phyloP scores from a whole-genome alignment of 768 basidiomycete genomes.

The Mycena rebaudengoi region DNA sequence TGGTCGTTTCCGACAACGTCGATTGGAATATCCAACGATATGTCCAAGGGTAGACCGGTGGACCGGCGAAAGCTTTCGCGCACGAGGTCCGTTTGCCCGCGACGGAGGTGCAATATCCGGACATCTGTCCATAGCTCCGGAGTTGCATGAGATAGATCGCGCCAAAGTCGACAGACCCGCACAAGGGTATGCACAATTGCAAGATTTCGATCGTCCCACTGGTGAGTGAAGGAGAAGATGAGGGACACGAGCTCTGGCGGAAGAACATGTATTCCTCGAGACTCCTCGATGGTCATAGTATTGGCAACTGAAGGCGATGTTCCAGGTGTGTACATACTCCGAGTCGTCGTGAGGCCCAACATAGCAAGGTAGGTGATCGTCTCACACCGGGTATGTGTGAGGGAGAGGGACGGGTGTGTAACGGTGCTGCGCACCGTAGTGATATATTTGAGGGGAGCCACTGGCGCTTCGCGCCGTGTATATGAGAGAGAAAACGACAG shows the following conservation, averaged over 20 bases:
- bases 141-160: not conserved
- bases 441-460: no score
- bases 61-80: slow-evolving; percentile 5
- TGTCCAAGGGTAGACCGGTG: not conserved
- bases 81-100: not conserved
- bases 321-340: no score
- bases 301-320: no score
- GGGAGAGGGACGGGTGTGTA: no score
- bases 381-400: no score
- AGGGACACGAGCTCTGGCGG: slow-evolving; percentile 5
- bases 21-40: not conserved
- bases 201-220: not conserved
- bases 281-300: no score
- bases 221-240: slow-evolving; percentile 4
- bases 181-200: not conserved
- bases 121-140: slow-evolving; percentile 15
- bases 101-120: slow-evolving; percentile 1
- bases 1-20: not conserved
- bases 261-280: slow-evolving; percentile 2
- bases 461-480: no score
- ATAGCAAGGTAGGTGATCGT: no score
- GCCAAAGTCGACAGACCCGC: slow-evolving; percentile 10
- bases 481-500: no score
- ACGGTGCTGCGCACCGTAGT: no score
- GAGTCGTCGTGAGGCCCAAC: no score